Conservation (phyloP, 805 yeast species). For the Clavispora fructus region DNA sequence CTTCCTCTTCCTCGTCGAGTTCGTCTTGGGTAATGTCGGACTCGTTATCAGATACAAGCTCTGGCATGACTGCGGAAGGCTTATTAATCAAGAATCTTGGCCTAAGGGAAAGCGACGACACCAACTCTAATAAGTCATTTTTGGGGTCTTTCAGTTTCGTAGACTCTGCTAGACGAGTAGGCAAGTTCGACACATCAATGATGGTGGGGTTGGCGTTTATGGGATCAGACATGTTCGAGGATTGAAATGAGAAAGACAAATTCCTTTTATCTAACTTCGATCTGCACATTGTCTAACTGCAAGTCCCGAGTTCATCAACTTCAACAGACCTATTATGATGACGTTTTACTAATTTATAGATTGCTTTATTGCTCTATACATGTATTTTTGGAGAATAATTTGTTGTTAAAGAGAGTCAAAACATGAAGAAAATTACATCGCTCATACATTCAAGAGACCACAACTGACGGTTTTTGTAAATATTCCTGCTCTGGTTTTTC, state of each 20-base stretch:
- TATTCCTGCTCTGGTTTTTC: too few relatives aligned
- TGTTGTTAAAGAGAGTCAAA: too few relatives aligned
- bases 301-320: background rate
- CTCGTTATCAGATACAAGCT: constrained; percentile 20
- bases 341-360: too few relatives aligned
- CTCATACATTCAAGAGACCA: too few relatives aligned
- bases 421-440: too few relatives aligned
- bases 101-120: constrained; percentile 30
- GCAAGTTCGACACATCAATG: constrained; percentile 68
- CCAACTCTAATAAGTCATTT: constrained; percentile 19
- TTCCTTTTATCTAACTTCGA: background rate
- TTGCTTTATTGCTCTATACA: too few relatives aligned
- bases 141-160: constrained; percentile 8
- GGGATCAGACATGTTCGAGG: constrained; percentile 59
- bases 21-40: constrained; percentile 15
- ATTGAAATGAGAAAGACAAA: background rate
- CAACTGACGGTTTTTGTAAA: too few relatives aligned
- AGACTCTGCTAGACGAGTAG: constrained; percentile 47
- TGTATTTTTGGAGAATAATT: too few relatives aligned
- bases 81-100: background rate
- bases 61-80: constrained; percentile 15
- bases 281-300: background rate
- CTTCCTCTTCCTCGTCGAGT: constrained; percentile 39
- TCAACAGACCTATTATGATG: too few relatives aligned
- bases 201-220: constrained; percentile 91